A percentile compares a stretch with the other conserved stretches of the same genome.
Evolutionary conservation across 83 land plant genomes (phyloP).

Genomic region (Picea abies): DNA sequence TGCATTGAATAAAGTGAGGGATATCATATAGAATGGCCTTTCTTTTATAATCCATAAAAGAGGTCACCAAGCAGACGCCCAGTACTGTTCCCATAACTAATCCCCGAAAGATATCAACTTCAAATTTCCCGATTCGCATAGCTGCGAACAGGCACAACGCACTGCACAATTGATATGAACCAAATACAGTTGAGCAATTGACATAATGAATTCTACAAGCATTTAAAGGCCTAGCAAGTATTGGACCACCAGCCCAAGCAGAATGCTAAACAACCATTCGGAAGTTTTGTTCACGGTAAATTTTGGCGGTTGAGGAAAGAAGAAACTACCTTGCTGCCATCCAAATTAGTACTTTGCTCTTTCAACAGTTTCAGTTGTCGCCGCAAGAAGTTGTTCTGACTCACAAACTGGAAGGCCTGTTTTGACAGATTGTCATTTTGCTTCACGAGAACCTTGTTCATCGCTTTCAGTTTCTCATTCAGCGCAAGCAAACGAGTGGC

Average conservation of each 20-base stretch:
- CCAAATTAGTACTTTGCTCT: conserved; percentile 14
- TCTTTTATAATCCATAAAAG: no score
- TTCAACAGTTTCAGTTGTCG: conserved; percentile 37
- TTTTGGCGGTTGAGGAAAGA: background rate
- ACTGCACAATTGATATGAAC: background rate
- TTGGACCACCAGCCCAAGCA: background rate
- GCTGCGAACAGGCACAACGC: no score
- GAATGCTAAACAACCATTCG: background rate
- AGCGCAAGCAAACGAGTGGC: conserved; percentile 39
- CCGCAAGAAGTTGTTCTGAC: conserved; percentile 39
- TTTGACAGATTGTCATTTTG: conserved; percentile 47
- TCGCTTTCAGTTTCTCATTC: conserved; percentile 48
- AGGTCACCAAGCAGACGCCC: no score
- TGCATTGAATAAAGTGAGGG: no score
- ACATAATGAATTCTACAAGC: background rate
- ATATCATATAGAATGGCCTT: no score
- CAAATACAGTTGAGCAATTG: background rate
- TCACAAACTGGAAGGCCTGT: conserved; percentile 45
- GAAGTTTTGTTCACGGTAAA: background rate
- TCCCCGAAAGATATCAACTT: no score
- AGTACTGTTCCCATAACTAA: no score
- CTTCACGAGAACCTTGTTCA: conserved; percentile 55
- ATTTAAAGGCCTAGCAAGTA: background rate
- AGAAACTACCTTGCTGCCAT: conserved; percentile 8
- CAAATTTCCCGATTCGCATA: no score